Evolutionary conservation across 2,329 filamentous ascomycete species (phyloP).

Genomic region (Ceratocystis ficicola): DNA sequence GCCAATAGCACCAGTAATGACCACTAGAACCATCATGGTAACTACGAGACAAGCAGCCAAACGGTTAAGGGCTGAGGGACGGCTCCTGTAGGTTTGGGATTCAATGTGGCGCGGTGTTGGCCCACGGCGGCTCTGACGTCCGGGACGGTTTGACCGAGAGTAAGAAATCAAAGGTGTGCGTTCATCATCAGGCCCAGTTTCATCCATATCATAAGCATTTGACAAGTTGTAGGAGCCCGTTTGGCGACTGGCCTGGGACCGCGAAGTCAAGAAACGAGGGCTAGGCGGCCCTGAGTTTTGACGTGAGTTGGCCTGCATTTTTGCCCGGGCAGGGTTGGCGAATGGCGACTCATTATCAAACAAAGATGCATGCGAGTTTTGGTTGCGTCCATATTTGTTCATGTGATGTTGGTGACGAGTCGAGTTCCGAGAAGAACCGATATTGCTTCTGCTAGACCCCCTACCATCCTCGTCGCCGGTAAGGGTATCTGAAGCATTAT

Average conservation of each 20-base stretch:
- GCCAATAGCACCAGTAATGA: slow-evolving; percentile 73
- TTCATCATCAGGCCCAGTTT: slow-evolving; percentile 71
- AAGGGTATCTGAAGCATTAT: slow-evolving; percentile 43
- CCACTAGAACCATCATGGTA: slow-evolving; percentile 65
- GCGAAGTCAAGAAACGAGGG: slow-evolving; percentile 41
- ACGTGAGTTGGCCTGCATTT: slow-evolving; percentile 47
- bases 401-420: slow-evolving; percentile 72
- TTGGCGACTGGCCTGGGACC: slow-evolving; percentile 33
- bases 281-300: slow-evolving; percentile 59
- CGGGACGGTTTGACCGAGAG: slow-evolving; percentile 31
- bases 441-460: slow-evolving; percentile 47
- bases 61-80: slow-evolving; percentile 53
- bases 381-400: slow-evolving; percentile 54
- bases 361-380: slow-evolving; percentile 56
- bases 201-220: slow-evolving; percentile 65
- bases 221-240: slow-evolving; percentile 48
- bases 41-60: slow-evolving; percentile 81
- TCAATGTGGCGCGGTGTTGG: slow-evolving; percentile 56
- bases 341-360: slow-evolving; percentile 73
- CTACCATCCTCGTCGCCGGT: slow-evolving; percentile 53
- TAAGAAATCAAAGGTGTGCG: slow-evolving; percentile 67
- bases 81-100: slow-evolving; percentile 53
- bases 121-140: slow-evolving; percentile 41
- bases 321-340: slow-evolving; percentile 51
- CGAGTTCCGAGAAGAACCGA: slow-evolving; percentile 52